phyloP scores from a whole-genome alignment of 176 grass and related monocot genomes.

The Urochloa ruziziensis region DNA sequence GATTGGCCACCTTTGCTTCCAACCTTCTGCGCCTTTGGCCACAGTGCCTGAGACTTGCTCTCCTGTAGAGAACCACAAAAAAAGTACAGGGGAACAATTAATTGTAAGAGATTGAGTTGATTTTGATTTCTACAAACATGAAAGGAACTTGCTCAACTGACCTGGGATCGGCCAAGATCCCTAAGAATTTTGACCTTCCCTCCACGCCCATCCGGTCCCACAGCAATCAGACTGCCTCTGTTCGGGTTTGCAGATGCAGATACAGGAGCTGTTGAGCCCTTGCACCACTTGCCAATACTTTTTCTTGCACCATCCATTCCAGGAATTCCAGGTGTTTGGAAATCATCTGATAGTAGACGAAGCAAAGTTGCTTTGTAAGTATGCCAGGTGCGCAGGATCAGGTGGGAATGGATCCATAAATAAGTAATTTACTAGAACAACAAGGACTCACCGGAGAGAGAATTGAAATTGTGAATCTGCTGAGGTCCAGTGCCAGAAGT shows the following conservation, averaged over 20 bases:
- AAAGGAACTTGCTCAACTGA: constrained; percentile 17
- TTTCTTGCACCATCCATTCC: constrained; percentile 44
- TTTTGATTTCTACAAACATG: constrained; percentile 10
- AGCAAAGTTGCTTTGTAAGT: constrained; percentile 1
- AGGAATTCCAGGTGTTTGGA: constrained; percentile 12
- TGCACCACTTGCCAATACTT: constrained; percentile 71
- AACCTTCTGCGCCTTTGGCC: constrained; percentile 54
- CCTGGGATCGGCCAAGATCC: constrained; percentile 46
- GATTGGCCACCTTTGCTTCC: constrained; percentile 64
- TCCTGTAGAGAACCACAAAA: constrained; percentile 18
- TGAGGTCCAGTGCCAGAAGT: constrained; percentile 40
- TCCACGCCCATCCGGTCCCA: constrained; percentile 79
- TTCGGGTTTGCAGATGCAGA: constrained; percentile 19
- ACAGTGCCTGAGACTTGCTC: constrained; percentile 39
- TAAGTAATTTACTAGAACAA: not conserved
- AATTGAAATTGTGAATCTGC: constrained; percentile 49
- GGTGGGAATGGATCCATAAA: not conserved
- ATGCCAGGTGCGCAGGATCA: not conserved
- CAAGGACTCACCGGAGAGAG: constrained; percentile 50
- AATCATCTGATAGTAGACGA: constrained; percentile 48
- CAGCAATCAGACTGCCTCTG: constrained; percentile 70
- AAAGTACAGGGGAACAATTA: not conserved
- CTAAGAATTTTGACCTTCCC: constrained; percentile 87
- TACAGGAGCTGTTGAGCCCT: constrained; percentile 6
- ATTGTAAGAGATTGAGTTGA: not conserved